A percentile compares a stretch with the other conserved stretches of the same genome.
These are phyloP conservation scores for Dactylis glomerata DNA, from an alignment of 176 grass and related monocot genomes.

Conservation along the genomic window DNA sequence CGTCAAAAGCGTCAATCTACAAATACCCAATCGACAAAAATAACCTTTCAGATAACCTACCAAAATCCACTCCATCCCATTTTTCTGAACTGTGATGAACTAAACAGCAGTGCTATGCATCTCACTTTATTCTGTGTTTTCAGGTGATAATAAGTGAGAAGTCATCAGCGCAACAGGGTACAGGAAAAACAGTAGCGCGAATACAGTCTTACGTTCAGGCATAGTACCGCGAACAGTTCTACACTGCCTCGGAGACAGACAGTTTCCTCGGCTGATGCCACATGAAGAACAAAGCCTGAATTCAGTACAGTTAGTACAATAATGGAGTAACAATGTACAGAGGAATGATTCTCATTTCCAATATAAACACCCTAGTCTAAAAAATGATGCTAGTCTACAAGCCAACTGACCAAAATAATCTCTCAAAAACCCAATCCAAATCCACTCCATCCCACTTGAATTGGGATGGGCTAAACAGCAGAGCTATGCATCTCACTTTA, in stretches of 20 bases:
- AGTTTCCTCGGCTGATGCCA: not conserved
- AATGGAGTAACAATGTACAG: not conserved
- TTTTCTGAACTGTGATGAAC: no score
- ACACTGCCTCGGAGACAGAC: not conserved
- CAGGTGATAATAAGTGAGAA: no score
- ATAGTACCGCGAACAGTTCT: not conserved
- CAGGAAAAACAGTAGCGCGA: no score
- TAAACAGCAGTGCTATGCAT: no score
- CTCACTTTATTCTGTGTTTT: no score
- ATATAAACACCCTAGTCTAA: not conserved
- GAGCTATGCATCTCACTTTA: not conserved
- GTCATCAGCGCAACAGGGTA: no score
- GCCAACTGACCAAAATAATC: not conserved
- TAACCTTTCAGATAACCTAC: no score
- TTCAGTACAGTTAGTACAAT: not conserved
- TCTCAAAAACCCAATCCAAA: conserved; percentile 9
- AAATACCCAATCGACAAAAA: no score
- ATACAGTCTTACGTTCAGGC: not conserved
- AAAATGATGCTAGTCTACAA: not conserved
- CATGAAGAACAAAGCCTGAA: not conserved
- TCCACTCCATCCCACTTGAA: not conserved
- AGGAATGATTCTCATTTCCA: not conserved
- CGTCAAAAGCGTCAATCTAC: no score
- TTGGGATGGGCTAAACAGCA: not conserved
- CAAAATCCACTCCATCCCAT: no score